These are phyloP conservation scores for Rhizoctonia solani DNA, from an alignment of 1,284 basidiomycete species.

Conservation along the genomic window DNA sequence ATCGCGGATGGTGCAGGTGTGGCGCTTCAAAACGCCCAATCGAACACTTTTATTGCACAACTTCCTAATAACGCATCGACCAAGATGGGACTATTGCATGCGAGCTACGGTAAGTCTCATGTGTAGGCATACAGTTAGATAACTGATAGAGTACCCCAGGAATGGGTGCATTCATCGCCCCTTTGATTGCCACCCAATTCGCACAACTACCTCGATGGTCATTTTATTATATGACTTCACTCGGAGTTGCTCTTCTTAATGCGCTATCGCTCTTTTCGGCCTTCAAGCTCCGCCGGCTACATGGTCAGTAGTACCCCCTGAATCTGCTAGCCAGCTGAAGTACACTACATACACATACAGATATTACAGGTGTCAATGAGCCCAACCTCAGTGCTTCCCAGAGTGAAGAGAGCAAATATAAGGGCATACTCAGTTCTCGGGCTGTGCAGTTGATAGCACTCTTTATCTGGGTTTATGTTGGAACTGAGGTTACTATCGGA, in stretches of 20 bases:
- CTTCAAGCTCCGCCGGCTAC: constrained; percentile 54
- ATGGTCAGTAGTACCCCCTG: constrained; percentile 36
- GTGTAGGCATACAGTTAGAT: not conserved
- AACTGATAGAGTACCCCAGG: constrained; percentile 46
- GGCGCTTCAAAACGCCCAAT: constrained; percentile 51
- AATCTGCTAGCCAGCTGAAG: not conserved
- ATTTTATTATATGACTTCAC: constrained; percentile 64
- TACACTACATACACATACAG: not conserved
- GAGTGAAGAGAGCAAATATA: constrained; percentile 53
- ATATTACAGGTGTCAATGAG: not conserved
- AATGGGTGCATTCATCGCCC: constrained; percentile 66
- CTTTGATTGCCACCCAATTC: constrained; percentile 71
- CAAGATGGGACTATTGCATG: constrained; percentile 69
- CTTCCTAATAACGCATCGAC: constrained; percentile 52
- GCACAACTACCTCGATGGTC: constrained; percentile 57
- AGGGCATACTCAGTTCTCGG: constrained; percentile 58
- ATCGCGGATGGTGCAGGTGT: constrained; percentile 40
- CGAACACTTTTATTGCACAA: constrained; percentile 58
- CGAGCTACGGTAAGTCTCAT: constrained; percentile 52
- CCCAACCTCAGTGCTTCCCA: constrained; percentile 41
- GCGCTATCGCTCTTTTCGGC: constrained; percentile 51
- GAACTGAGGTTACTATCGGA: constrained; percentile 67
- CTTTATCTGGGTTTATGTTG: constrained; percentile 69
- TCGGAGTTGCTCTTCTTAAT: constrained; percentile 59
- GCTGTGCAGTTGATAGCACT: constrained; percentile 62